Evolutionary conservation across 2,329 filamentous ascomycete species (phyloP).

Genomic region (Colletotrichum sp.): DNA sequence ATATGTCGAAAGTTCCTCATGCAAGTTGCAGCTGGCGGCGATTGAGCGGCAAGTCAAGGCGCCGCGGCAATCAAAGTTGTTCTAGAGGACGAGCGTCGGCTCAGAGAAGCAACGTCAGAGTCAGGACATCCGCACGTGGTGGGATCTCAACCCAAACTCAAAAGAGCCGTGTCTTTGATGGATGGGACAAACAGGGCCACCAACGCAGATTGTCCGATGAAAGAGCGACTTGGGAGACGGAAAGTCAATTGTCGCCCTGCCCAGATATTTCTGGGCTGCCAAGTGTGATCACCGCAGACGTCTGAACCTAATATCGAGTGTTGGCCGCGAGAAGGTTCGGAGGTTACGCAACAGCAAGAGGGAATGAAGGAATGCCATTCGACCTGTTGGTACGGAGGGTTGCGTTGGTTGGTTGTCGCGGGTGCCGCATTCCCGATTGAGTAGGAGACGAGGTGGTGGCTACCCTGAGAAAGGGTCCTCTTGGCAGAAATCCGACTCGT

Average conservation of each 20-base stretch:
- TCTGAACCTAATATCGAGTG: background rate
- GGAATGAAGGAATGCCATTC: background rate
- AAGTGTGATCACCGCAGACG: background rate
- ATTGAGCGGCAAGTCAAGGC: background rate
- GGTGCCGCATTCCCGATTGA: background rate
- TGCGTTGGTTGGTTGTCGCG: background rate
- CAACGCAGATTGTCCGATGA: conserved; percentile 9
- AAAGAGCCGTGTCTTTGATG: background rate
- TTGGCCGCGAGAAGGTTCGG: background rate
- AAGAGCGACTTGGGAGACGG: background rate
- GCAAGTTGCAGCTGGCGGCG: background rate
- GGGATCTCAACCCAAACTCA: background rate
- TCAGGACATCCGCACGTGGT: background rate
- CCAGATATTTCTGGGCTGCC: background rate
- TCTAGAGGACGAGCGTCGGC: background rate
- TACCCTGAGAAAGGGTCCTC: background rate
- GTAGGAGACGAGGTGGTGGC: background rate
- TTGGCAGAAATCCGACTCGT: background rate
- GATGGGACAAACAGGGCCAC: conserved; percentile 14
- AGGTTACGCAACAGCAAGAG: background rate
- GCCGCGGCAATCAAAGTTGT: background rate
- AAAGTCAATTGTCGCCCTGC: conserved; percentile 2
- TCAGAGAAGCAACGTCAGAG: background rate
- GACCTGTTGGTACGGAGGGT: background rate
- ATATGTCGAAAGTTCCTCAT: background rate